These are phyloP conservation scores for Passalora sequoiae DNA, from an alignment of 2,329 filamentous ascomycete species.

Conservation along the genomic window DNA sequence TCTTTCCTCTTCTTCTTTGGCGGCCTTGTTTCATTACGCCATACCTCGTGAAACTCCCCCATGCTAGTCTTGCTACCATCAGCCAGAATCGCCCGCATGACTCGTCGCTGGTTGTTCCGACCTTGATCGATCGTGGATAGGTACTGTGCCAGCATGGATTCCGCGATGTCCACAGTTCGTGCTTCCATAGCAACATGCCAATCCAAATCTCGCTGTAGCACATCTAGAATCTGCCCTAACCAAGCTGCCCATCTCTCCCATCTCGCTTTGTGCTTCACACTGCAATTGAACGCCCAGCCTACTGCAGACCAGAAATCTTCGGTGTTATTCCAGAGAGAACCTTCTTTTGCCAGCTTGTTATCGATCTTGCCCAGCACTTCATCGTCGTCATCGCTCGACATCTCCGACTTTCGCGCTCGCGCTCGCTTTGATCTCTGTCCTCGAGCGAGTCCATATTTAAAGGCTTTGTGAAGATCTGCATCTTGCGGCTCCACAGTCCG, in stretches of 20 bases:
- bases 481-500: constrained; percentile 63
- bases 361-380: constrained; percentile 49
- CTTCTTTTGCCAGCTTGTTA: constrained; percentile 56
- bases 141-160: constrained; percentile 60
- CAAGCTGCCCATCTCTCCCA: constrained; percentile 80
- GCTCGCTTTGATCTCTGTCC: constrained; percentile 18
- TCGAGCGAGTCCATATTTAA: constrained; percentile 46
- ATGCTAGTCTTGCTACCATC: constrained; percentile 53
- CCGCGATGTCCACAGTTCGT: constrained; percentile 35
- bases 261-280: constrained; percentile 62
- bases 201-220: constrained; percentile 66
- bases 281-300: constrained; percentile 93
- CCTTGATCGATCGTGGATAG: constrained; percentile 39
- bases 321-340: constrained; percentile 67
- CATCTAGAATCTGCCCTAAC: constrained; percentile 73
- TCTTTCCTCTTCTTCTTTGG: constrained; percentile 37
- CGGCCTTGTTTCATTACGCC: constrained; percentile 58
- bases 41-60: constrained; percentile 60
- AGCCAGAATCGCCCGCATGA: constrained; percentile 63
- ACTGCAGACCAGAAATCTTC: constrained; percentile 84
- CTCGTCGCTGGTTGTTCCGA: constrained; percentile 44
- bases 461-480: constrained; percentile 65
- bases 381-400: constrained; percentile 23
- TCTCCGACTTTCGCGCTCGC: constrained; percentile 11
- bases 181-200: constrained; percentile 43